These are phyloP conservation scores for Globisporangium heterothallicum DNA, from an alignment of 352 stramenopile genomes.

Conservation along the genomic window DNA sequence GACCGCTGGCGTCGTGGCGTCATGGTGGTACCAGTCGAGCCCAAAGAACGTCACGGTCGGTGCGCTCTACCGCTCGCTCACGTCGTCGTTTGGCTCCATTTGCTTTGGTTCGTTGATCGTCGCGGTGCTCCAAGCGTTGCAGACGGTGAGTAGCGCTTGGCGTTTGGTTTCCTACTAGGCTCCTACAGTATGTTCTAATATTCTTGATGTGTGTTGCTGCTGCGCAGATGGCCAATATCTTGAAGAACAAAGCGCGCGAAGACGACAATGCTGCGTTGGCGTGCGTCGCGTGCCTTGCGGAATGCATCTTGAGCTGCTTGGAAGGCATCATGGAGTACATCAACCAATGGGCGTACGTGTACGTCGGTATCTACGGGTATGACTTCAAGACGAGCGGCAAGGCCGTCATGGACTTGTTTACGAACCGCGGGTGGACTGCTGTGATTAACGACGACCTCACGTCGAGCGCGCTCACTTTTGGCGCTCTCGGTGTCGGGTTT, in stretches of 20 bases:
- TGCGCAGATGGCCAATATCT: conserved; percentile 51
- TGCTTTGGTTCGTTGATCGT: conserved; percentile 86
- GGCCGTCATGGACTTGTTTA: conserved; percentile 85
- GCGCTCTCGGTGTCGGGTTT: conserved; percentile 71
- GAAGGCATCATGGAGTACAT: conserved; percentile 87
- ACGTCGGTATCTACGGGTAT: conserved; percentile 88
- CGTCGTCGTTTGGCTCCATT: conserved; percentile 74
- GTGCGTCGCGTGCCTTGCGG: conserved; percentile 81
- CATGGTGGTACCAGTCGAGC: conserved; percentile 80
- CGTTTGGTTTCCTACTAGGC: neutral
- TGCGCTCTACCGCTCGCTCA: conserved; percentile 76
- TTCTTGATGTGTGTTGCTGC: conserved; percentile 8
- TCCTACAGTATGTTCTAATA: neutral
- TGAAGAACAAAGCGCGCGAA: conserved; percentile 62
- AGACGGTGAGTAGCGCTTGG: conserved; percentile 56
- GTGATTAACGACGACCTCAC: conserved; percentile 90
- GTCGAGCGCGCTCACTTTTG: conserved; percentile 75
- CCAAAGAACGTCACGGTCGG: conserved; percentile 49
- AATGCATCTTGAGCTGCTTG: conserved; percentile 84
- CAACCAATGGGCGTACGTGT: conserved; percentile 88
- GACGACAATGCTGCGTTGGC: conserved; percentile 72
- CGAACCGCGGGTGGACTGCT: conserved; percentile 80
- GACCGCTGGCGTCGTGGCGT: conserved; percentile 69
- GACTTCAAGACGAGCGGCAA: conserved; percentile 82
- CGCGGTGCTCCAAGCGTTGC: conserved; percentile 75